Percentiles rank a stretch among this genome's conserved stretches.
Conservation (phyloP, 306 rosid genomes). For the Pyrus communis region DNA sequence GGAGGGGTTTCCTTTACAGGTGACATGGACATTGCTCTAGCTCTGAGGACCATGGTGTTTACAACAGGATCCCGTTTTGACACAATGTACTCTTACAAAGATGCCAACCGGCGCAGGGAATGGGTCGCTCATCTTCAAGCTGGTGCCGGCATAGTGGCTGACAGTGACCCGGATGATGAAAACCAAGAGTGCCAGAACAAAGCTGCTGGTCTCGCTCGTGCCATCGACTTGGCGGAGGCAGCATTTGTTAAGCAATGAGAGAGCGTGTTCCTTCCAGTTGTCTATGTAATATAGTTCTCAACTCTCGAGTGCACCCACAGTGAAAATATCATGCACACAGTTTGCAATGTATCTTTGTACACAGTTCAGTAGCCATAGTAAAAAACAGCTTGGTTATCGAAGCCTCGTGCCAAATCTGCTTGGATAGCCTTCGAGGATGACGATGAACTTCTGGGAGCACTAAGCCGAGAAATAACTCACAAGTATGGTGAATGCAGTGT, state of each 20-base stretch:
- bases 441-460: not conserved
- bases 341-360: no score
- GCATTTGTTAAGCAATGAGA: conserved; percentile 47
- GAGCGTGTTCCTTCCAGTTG: not conserved
- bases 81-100: conserved; percentile 66
- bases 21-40: conserved; percentile 77
- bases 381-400: not conserved
- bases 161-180: conserved; percentile 67
- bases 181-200: conserved; percentile 79
- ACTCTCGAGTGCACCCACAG: not conserved
- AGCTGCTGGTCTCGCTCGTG: conserved; percentile 83
- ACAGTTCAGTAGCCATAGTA: not conserved
- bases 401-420: not conserved
- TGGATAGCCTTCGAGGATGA: not conserved
- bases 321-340: not conserved
- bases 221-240: conserved; percentile 75
- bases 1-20: conserved; percentile 56
- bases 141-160: conserved; percentile 88
- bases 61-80: conserved; percentile 54
- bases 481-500: not conserved
- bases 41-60: conserved; percentile 67
- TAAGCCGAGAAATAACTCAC: not conserved
- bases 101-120: conserved; percentile 35
- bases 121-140: conserved; percentile 84
- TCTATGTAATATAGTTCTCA: not conserved